These are phyloP conservation scores for Chrysosporium queenslandicum DNA, from an alignment of 2,329 filamentous ascomycete species.

Conservation along the genomic window DNA sequence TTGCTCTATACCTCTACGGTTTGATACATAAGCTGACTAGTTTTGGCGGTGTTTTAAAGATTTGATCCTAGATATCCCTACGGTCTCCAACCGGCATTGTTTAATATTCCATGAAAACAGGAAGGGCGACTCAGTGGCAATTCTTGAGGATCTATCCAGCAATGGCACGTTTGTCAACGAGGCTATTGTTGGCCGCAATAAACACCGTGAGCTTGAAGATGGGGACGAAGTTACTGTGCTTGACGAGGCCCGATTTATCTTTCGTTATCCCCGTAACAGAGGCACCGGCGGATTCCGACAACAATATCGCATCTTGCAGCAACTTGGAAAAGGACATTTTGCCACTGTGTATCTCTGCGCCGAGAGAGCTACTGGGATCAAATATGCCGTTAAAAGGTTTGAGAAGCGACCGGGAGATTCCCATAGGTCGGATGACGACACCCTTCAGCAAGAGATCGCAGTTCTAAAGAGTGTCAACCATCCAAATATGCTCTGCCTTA, in stretches of 20 bases:
- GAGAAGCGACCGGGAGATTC: constrained; percentile 73
- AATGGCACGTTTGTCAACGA: constrained; percentile 98
- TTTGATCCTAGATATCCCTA: constrained; percentile 62
- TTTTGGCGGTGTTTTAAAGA: constrained; percentile 40
- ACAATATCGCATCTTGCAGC: constrained; percentile 73
- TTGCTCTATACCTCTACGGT: not conserved
- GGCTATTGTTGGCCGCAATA: constrained; percentile 79
- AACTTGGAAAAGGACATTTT: constrained; percentile 90
- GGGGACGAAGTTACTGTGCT: constrained; percentile 84
- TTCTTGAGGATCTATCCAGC: constrained; percentile 85
- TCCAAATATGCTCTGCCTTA: constrained; percentile 81
- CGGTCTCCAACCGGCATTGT: constrained; percentile 71
- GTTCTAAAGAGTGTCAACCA: constrained; percentile 97
- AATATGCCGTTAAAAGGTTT: constrained; percentile 91
- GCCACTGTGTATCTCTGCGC: constrained; percentile 86
- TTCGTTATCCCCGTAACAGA: constrained; percentile 71
- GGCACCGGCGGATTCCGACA: constrained; percentile 70
- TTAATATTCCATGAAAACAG: constrained; percentile 47
- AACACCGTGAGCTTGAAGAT: constrained; percentile 76
- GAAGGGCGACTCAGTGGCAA: constrained; percentile 51
- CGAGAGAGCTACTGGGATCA: constrained; percentile 69
- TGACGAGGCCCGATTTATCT: constrained; percentile 76
- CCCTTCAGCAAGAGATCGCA: constrained; percentile 88
- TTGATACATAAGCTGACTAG: not conserved
- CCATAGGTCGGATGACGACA: constrained; percentile 72